phyloP scores from a whole-genome alignment of 2,329 filamentous ascomycete genomes.

The Huntiella savannae region DNA sequence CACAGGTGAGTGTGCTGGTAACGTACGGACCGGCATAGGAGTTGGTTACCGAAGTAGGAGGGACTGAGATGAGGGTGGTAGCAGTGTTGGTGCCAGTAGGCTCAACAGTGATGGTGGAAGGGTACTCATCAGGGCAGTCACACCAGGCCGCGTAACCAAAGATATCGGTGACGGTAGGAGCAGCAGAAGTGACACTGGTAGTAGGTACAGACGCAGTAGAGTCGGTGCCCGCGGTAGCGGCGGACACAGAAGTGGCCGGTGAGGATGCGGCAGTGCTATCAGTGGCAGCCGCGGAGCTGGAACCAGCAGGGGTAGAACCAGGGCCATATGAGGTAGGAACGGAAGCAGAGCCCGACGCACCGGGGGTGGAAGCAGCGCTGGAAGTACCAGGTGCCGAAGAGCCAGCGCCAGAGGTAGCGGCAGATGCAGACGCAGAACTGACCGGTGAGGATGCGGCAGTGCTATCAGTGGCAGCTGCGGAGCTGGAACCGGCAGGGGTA shows the following conservation, averaged over 20 bases:
- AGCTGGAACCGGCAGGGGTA: neutral
- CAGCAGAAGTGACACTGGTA: neutral
- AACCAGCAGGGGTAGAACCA: neutral
- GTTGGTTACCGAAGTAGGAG: constrained; percentile 7
- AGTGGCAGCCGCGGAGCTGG: neutral
- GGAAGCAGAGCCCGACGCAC: neutral
- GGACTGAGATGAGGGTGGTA: constrained; percentile 6
- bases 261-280: too few relatives aligned
- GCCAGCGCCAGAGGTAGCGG: neutral
- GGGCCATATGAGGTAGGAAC: neutral
- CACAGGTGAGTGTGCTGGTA: constrained; percentile 3
- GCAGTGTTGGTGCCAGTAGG: constrained; percentile 6
- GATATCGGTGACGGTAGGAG: neutral
- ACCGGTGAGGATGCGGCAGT: neutral
- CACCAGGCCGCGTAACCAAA: constrained; percentile 6
- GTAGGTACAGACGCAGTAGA: neutral
- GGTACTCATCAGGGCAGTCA: constrained; percentile 7
- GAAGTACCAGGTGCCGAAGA: neutral
- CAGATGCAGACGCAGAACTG: neutral
- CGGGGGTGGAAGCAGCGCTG: neutral
- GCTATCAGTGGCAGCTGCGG: neutral
- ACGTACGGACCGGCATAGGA: constrained; percentile 5
- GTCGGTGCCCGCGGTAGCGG: too few relatives aligned
- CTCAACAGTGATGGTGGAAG: constrained; percentile 4
- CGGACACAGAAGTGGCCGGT: too few relatives aligned